These are phyloP conservation scores for Bauhinia variegata DNA, from an alignment of 306 rosid genomes.

Conservation along the genomic window DNA sequence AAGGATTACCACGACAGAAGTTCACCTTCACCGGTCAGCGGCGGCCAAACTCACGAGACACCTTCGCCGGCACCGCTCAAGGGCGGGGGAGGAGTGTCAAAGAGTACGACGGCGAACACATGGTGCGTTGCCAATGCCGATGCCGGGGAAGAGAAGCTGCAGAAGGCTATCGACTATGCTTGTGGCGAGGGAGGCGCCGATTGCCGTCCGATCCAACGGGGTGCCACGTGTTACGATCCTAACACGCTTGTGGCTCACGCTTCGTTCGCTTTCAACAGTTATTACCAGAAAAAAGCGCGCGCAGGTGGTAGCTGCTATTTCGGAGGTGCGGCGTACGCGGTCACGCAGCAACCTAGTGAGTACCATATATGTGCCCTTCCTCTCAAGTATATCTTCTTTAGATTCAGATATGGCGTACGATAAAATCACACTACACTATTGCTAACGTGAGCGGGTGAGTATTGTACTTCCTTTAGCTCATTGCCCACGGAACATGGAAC, in stretches of 20 bases:
- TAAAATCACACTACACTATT: neutral
- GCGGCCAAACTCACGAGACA: neutral
- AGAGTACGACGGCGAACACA: conserved; percentile 64
- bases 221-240: conserved; percentile 82
- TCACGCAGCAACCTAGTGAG: conserved; percentile 92
- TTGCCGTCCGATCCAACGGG: conserved; percentile 74
- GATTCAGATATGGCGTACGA: conserved; percentile 12
- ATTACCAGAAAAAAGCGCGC: conserved; percentile 79
- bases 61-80: conserved; percentile 4
- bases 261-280: conserved; percentile 86
- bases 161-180: conserved; percentile 77
- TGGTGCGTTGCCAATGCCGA: conserved; percentile 95
- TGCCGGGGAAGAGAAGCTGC: conserved; percentile 64
- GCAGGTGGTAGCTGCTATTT: conserved; percentile 82
- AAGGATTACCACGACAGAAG: conserved; percentile 46
- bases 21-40: conserved; percentile 27
- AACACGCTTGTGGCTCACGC: conserved; percentile 78
- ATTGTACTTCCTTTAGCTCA: too few species aligned
- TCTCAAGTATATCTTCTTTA: neutral
- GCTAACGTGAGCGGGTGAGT: conserved; percentile 40
- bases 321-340: conserved; percentile 89
- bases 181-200: conserved; percentile 98
- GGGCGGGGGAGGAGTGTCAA: conserved; percentile 67
- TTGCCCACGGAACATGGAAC: conserved; percentile 15
- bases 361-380: conserved; percentile 4